Base-by-base conservation (phyloP, 768 basidiomycete genomes). In the Russula foetens region DNA sequence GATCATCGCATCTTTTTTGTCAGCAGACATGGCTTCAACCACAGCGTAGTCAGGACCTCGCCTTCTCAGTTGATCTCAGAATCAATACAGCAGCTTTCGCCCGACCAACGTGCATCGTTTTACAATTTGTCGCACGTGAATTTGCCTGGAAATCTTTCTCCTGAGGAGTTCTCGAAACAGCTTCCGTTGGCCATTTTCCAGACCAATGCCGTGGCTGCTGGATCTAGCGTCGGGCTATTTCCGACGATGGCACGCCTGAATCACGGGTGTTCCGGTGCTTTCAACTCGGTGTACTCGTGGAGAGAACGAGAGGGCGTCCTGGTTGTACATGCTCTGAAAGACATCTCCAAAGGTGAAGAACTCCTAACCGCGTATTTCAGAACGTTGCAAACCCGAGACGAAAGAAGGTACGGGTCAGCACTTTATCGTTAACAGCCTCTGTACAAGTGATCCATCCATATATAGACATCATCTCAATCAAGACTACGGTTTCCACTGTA, bases 261-360 rank as follows among this genome's bases (percentile, higher is more conserved):
- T 64, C 86, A 87, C 63, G 85, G 82, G 0, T 87, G 85, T 67
- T 80, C 84, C 4, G 75, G 77, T 55, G 83, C 83, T 7, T 87
- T 88, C 73, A 86, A 86, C 69, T 76, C 75, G 5, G 81, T 86
- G 14, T 87, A 87, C 67, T 75, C 75, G 0, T 87, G 81, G 81
- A 74, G 83, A 52, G 76, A 79, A 46, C 67, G 72, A 29, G 81
- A 83, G 57, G 68, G 71, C 12, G 70, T 71, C 4, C 66, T 85
- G 23, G 77, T 83, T 38, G 81, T 87, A 4, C 75, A 85, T 69
- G 84, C 85, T 9, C 64, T 86, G 56, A 84, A 80, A 67, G 70
- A 73, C 56, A 78, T 87, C 31, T 66, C 64, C 28, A 71, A 73
- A 63, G 85, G 84, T 50, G 74, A 83, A 81, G 86, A 88, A 71